A percentile compares a stretch with the other conserved stretches of the same genome.
phyloP scores from a whole-genome alignment of 768 basidiomycete species.

The Leccinum barrowsii region DNA sequence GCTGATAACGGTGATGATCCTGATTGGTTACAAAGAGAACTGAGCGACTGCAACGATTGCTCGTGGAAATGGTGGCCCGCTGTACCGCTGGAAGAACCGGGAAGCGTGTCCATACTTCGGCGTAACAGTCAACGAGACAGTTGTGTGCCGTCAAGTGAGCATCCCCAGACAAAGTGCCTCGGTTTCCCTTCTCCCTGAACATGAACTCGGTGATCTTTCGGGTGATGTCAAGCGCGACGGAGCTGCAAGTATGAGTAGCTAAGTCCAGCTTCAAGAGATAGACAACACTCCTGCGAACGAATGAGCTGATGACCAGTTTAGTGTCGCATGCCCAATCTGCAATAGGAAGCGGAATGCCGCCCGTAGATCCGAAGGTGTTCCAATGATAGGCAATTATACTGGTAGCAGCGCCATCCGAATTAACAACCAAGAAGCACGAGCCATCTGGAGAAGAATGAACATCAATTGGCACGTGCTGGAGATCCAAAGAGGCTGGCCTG shows the following conservation, averaged over 20 bases:
- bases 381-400: slow-evolving; percentile 47
- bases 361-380: slow-evolving; percentile 52
- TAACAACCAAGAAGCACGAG: slow-evolving; percentile 43
- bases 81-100: slow-evolving; percentile 53
- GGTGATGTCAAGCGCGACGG: slow-evolving; percentile 50
- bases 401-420: slow-evolving; percentile 16
- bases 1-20: slow-evolving; percentile 32
- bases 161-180: slow-evolving; percentile 16
- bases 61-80: slow-evolving; percentile 39
- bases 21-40: slow-evolving; percentile 44
- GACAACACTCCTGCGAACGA: slow-evolving; percentile 39
- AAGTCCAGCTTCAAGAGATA: slow-evolving; percentile 44
- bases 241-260: slow-evolving; percentile 32
- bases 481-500: slow-evolving; percentile 46
- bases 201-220: slow-evolving; percentile 55
- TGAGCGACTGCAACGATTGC: slow-evolving; percentile 28
- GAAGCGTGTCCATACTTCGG: slow-evolving; percentile 58
- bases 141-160: slow-evolving; percentile 38
- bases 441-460: slow-evolving; percentile 53
- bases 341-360: slow-evolving; percentile 39
- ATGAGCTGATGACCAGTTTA: slow-evolving; percentile 39
- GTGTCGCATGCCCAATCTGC: slow-evolving; percentile 24
- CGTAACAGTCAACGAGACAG: slow-evolving; percentile 49
- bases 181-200: slow-evolving; percentile 44
- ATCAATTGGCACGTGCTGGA: slow-evolving; percentile 32